phyloP scores from a whole-genome alignment of 352 stramenopile species.

The Halophytophthora batemanensis region DNA sequence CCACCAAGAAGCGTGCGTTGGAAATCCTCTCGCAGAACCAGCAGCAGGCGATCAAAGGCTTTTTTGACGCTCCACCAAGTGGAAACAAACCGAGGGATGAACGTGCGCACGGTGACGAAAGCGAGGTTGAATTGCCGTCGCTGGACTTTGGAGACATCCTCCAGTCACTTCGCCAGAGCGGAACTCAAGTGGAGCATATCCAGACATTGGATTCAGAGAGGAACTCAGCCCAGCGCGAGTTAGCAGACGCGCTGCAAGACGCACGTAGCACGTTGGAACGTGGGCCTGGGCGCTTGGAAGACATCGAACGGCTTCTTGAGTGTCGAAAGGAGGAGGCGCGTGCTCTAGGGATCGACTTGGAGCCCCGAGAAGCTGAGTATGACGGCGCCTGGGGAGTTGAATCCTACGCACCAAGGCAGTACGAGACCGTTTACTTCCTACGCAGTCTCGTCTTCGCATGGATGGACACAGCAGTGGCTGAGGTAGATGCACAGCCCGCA shows the following conservation, averaged over 20 bases:
- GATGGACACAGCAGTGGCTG: conserved; percentile 25
- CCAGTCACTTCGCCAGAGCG: conserved; percentile 33
- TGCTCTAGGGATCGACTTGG: conserved; percentile 8
- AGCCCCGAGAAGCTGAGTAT: conserved; percentile 14
- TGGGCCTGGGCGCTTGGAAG: conserved; percentile 18
- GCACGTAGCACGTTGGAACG: conserved; percentile 22
- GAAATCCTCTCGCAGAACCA: conserved; percentile 62
- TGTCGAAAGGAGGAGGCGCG: conserved; percentile 27
- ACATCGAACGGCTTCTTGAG: conserved; percentile 24
- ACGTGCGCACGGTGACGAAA: background rate
- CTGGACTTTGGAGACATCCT: conserved; percentile 44
- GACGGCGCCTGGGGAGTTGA: conserved; percentile 34
- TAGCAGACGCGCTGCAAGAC: conserved; percentile 26
- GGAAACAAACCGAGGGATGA: conserved; percentile 3
- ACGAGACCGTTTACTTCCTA: conserved; percentile 33
- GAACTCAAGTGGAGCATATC: conserved; percentile 20
- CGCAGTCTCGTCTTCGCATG: conserved; percentile 42
- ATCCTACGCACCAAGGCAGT: conserved; percentile 35
- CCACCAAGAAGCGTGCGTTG: conserved; percentile 42
- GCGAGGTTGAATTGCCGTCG: conserved; percentile 4
- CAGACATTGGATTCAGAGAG: conserved; percentile 25
- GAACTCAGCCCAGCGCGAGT: conserved; percentile 17
- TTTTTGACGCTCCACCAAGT: conserved; percentile 24
- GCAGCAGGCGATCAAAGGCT: conserved; percentile 43
- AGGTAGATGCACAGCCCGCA: conserved; percentile 17